Evolutionary conservation across 805 yeast genomes (phyloP).

Genomic region (Saccharomycopsis guyanensis): DNA sequence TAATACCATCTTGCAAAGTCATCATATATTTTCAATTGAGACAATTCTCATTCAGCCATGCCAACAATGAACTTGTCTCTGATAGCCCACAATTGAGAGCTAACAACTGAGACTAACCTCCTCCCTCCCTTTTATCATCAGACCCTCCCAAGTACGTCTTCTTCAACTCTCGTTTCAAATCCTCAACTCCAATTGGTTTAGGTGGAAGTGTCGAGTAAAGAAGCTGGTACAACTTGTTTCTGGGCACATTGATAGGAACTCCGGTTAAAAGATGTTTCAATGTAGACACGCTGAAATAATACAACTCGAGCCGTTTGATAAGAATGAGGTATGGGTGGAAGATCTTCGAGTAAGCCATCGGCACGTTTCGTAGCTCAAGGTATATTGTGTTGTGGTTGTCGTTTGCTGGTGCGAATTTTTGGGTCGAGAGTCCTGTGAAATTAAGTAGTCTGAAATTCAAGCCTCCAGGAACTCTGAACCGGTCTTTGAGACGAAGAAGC

Average conservation of each 20-base stretch:
- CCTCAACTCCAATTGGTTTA: conserved; percentile 26
- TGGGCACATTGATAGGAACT: conserved; percentile 34
- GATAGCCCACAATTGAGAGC: too few relatives aligned
- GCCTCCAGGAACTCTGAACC: conserved; percentile 60
- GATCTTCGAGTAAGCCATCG: conserved; percentile 37
- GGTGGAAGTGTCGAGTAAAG: conserved; percentile 44
- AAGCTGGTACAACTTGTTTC: conserved; percentile 41
- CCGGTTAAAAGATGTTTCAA: conserved; percentile 39
- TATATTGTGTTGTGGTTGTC: conserved; percentile 20
- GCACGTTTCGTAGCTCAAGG: conserved; percentile 34
- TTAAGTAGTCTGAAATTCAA: conserved; percentile 28
- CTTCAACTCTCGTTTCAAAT: conserved; percentile 22
- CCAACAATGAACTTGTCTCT: too few relatives aligned
- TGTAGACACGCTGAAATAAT: conserved; percentile 37
- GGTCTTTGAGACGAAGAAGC: conserved; percentile 71
- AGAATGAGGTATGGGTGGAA: conserved; percentile 42
- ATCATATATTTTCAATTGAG: too few relatives aligned
- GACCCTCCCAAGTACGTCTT: not conserved
- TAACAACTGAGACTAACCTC: too few relatives aligned
- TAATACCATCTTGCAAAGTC: too few relatives aligned
- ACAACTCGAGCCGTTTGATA: conserved; percentile 32
- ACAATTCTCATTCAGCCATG: too few relatives aligned
- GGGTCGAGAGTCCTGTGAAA: not conserved
- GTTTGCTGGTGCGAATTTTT: conserved; percentile 5
- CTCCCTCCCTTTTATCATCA: too few relatives aligned